These are phyloP conservation scores for Wickerhamia fluorescens DNA, from an alignment of 805 yeast species.

Conservation along the genomic window DNA sequence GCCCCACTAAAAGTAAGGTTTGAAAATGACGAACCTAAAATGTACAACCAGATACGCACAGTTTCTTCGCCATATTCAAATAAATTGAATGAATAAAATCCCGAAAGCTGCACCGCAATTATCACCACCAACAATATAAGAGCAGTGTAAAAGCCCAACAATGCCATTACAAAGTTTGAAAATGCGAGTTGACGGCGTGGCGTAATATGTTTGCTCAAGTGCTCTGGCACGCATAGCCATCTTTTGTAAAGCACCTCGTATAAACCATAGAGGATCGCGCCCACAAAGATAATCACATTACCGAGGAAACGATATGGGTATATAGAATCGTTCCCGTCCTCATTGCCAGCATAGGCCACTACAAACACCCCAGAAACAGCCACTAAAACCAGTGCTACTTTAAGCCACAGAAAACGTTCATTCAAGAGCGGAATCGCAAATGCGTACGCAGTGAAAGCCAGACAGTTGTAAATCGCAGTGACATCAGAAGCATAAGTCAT, in stretches of 20 bases:
- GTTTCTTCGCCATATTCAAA: slow-evolving; percentile 39
- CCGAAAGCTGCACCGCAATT: slow-evolving; percentile 43
- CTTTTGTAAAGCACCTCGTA: slow-evolving; percentile 81
- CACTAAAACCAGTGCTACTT: slow-evolving; percentile 58
- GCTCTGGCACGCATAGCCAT: slow-evolving; percentile 65
- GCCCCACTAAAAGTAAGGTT: slow-evolving; percentile 66
- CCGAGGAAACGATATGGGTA: slow-evolving; percentile 64
- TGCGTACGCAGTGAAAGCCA: slow-evolving; percentile 81
- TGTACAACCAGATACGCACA: slow-evolving; percentile 35
- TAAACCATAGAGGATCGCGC: slow-evolving; percentile 73
- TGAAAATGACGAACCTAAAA: slow-evolving; percentile 48
- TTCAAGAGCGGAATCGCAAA: slow-evolving; percentile 71
- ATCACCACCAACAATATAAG: slow-evolving; percentile 42
- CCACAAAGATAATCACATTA: slow-evolving; percentile 60
- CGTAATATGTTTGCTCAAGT: slow-evolving; percentile 34
- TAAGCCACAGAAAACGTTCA: slow-evolving; percentile 58
- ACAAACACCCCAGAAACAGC: slow-evolving; percentile 72
- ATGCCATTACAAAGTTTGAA: slow-evolving; percentile 68
- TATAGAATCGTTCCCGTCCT: slow-evolving; percentile 12
- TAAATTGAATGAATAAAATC: slow-evolving; percentile 51
- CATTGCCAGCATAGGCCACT: slow-evolving; percentile 56
- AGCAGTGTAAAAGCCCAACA: slow-evolving; percentile 55
- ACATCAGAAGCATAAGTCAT: slow-evolving; percentile 78
- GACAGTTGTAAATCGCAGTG: slow-evolving; percentile 85
- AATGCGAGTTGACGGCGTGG: slow-evolving; percentile 70